Conservation (phyloP, 139 green algal genomes). For the Eudorina sp. region DNA sequence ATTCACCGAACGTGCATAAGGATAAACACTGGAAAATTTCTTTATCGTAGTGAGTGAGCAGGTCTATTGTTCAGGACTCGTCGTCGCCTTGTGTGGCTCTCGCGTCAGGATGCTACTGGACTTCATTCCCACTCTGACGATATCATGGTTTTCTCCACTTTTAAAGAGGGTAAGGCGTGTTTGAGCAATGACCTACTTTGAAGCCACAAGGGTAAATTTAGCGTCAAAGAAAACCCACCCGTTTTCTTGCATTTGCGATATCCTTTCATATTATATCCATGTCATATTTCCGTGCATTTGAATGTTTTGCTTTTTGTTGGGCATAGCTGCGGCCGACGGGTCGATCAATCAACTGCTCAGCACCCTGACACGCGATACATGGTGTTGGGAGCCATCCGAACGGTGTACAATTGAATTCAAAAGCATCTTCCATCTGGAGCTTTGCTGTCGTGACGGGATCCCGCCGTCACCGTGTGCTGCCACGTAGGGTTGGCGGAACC, state of each 20-base stretch:
- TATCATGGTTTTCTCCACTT: conserved; percentile 23
- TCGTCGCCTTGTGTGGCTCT: background rate
- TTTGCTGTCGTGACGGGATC: background rate
- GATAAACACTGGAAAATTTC: background rate
- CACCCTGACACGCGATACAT: background rate
- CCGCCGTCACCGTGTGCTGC: background rate
- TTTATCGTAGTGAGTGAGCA: background rate
- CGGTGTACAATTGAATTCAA: background rate
- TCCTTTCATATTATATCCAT: background rate
- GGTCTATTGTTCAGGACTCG: background rate
- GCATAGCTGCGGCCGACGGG: background rate
- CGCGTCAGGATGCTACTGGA: background rate
- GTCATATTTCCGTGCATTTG: background rate
- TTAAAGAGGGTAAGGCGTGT: conserved; percentile 20
- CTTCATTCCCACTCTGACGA: background rate
- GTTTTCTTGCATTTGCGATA: background rate
- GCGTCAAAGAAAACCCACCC: background rate
- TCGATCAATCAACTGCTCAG: background rate
- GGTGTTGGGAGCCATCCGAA: background rate
- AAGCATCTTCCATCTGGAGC: background rate
- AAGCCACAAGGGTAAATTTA: background rate
- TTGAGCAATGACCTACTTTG: background rate
- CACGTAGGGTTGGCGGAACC: conserved; percentile 29
- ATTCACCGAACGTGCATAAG: background rate
- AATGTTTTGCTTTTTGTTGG: background rate